Evolutionary conservation across 495 filamentous ascomycete species (phyloP), one percentile per base, ranked within the genome.

Genomic region (Penicillium maclennaniae): DNA sequence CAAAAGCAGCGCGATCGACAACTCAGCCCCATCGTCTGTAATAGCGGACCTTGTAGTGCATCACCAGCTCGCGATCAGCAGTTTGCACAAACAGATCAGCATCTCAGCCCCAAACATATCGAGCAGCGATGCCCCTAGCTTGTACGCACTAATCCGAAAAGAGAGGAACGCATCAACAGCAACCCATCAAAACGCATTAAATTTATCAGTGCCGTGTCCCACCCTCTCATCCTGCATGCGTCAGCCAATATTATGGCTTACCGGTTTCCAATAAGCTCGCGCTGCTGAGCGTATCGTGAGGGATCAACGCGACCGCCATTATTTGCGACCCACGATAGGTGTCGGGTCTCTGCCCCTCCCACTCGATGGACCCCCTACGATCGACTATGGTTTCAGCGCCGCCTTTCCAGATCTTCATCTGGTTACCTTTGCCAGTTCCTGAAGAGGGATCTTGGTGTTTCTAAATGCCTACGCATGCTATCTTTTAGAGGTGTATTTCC

Each of bases 391-490:
- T 39, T 39, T 53, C 58, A 53, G 36, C 23, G 31, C 16, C 23
- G 45, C 34, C 50, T 36, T 43, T 45, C 41, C 48, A 14, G 14
- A 44, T 51, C 39, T 60, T 54, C n/a, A 55, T 55, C 44, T 59
- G 51, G 55, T 47, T 19, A 7, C 26, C 15, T 43, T 45, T 27
- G n/a, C 44, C 8, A 37, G 26, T 39, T 27, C 37, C 0, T 26
- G 17, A 17, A 43, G 23, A 34, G 47, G 48, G 48, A 6, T 7
- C 36, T 14, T 34, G 10, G 10, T 34, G 31, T 2, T 12, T 0
- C 15, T 34, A 14, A 1, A 34, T 34, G 31, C 15, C 14, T 4
- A 14, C 31, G 10, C 31, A 9, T 14, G 10, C 31, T 34, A 10
- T 12, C 31, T 34, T 14, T 34, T 34, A 12, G 10, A 12, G 31